Evolutionary conservation across 805 yeast genomes (phyloP).

Genomic region (Yamadazyma laniorum): DNA sequence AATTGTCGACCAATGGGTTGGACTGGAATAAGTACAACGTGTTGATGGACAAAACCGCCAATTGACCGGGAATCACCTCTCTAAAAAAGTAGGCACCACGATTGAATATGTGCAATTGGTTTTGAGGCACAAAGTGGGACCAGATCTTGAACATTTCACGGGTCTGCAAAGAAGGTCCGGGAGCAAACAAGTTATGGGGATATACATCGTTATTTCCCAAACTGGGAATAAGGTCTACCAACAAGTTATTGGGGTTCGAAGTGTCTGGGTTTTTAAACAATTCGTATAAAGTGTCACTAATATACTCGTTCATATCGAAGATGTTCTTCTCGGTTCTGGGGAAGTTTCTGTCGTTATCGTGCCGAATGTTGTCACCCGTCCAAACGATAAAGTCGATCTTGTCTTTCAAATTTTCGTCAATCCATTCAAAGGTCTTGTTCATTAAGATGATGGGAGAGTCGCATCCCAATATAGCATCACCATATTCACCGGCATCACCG

Average conservation of each 20-base stretch:
- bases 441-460: slow-evolving; percentile 68
- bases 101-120: slow-evolving; percentile 71
- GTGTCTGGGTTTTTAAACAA: slow-evolving; percentile 51
- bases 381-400: slow-evolving; percentile 83
- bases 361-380: slow-evolving; percentile 90
- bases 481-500: slow-evolving; percentile 62
- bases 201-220: slow-evolving; percentile 86
- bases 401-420: slow-evolving; percentile 60
- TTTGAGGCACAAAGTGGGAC: slow-evolving; percentile 71
- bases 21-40: slow-evolving; percentile 72
- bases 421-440: slow-evolving; percentile 65
- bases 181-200: slow-evolving; percentile 81
- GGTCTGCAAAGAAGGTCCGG: slow-evolving; percentile 88
- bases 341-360: slow-evolving; percentile 69
- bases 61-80: slow-evolving; percentile 75
- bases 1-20: slow-evolving; percentile 80
- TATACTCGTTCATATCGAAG: slow-evolving; percentile 61
- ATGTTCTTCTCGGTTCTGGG: slow-evolving; percentile 77
- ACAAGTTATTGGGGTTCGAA: slow-evolving; percentile 43
- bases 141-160: slow-evolving; percentile 73
- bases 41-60: slow-evolving; percentile 78
- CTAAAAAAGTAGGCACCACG: slow-evolving; percentile 71
- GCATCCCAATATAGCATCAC: slow-evolving; percentile 75
- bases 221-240: slow-evolving; percentile 58
- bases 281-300: slow-evolving; percentile 51